Base-by-base conservation (phyloP, 306 rosid genomes). In the Morella rubra region DNA sequence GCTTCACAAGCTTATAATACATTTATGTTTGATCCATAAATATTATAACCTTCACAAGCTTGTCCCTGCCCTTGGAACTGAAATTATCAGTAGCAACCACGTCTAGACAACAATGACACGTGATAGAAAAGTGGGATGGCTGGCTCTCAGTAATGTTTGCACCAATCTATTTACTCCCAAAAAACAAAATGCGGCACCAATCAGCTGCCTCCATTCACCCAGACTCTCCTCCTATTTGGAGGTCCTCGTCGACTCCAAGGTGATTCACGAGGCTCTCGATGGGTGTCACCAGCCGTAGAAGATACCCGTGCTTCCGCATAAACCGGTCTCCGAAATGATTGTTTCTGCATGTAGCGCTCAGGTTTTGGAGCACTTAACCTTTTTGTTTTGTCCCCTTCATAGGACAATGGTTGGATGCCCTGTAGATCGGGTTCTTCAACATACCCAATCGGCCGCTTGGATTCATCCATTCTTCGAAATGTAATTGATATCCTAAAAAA, bases 401-500 rank as follows among this genome's bases (percentile, higher is more conserved):
- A 92, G 51, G 84, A 65, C 85, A 96, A 77, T 49, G 98, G 98
- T 73, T 91, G 89, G 61, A 96, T 81, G n/a, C 84, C 91, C 80
- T 73, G 89, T 81, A 96, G 86, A 86, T 89, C 98, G 46, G 97
- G 93, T 83, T 91, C 97, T 46, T 90, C 84, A 44, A 73, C 73
- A 76, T 73, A 88, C 18, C 78, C 88, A 5, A 20, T 1, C 6
- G 97, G 97, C 72, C 92, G 76, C 79, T 88, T 92, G 51, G 87
- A 78, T 62, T 37, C 89, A 74, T 91, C 91, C 93, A 96, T 96
- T 84, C 85, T 96, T 85, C 99, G 87, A 86, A 96, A 96, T 76
- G 99, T 96, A 79, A 96, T 92, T 14, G 98, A 96, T 81, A 92
- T 96, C 90, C 99, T 96, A 73, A 44, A 8, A 52, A 46, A 66